Percentiles rank a stretch among this genome's conserved stretches.
phyloP scores from a whole-genome alignment of 2,329 filamentous ascomycete species.

The Trichoderma oligosporum region DNA sequence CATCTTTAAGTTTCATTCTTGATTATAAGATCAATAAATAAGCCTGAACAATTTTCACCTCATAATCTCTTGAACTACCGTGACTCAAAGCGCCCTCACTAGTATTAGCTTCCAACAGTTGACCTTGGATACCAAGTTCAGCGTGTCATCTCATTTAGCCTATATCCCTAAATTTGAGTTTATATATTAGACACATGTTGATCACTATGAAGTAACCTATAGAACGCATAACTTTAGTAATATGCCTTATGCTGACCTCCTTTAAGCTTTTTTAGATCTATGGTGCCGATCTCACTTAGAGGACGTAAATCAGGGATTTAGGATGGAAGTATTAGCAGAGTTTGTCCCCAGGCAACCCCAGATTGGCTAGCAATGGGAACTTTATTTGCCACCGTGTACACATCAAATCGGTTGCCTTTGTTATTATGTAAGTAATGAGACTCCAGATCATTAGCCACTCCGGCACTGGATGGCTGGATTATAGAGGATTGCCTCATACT shows the following conservation, averaged over 20 bases:
- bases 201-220: not conserved
- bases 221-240: conserved; percentile 17
- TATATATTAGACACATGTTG: not conserved
- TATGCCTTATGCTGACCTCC: conserved; percentile 15
- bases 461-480: not conserved
- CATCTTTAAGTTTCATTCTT: too few relatives aligned
- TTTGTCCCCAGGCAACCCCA: conserved; percentile 9
- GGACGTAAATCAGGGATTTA: conserved; percentile 10
- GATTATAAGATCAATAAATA: too few relatives aligned
- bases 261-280: conserved; percentile 2
- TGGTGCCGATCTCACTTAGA: not conserved
- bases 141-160: conserved; percentile 15
- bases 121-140: conserved; percentile 17
- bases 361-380: not conserved
- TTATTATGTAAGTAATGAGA: conserved; percentile 4
- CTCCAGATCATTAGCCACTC: not conserved
- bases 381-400: conserved; percentile 3
- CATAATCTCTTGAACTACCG: not conserved
- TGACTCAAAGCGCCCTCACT: not conserved
- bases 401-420: not conserved
- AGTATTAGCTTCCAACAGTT: conserved; percentile 1
- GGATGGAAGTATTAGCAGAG: conserved; percentile 15
- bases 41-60: too few relatives aligned
- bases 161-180: not conserved
- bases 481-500: conserved; percentile 18